Evolutionary conservation across 2,329 filamentous ascomycete species (phyloP), one percentile per base, ranked within the genome.

Genomic region (Didymella keratinophila): DNA sequence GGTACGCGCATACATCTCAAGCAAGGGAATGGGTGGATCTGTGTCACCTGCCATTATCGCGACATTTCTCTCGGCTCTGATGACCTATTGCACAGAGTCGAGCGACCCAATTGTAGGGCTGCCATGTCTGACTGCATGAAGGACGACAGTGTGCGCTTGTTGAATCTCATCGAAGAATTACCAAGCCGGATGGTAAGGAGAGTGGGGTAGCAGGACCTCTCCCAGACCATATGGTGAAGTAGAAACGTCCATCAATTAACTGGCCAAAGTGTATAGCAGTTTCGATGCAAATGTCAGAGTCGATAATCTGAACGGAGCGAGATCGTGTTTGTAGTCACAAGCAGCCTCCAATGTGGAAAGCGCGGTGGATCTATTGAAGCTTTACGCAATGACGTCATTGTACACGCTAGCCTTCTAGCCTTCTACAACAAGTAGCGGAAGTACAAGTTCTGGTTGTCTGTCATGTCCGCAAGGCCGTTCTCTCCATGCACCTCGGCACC

Each of bases 391-490:
- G 32, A 18, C 16, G 32, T 18, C 32, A 36, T 36, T 36, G n/a
- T 36, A 9, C n/a, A 16, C 16, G 32, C 14, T 36, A n/a, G 16
- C 7, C 2, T 25, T 8, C 39, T 56, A 67, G 42, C 16, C 11
- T 25, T 8, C 39, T 57, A 68, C 45, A 68, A 43, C n/a, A 68
- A 21, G 41, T 68, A 67, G 9, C 66, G 59, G 60, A 68, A 67
- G 51, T 66, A 68, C 25, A 68, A 48, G 23, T 68, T 68, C 47
- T 67, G 57, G 44, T 62, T 61, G 20, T 68, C 66, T 23, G 66
- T 68, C 64, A 67, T 68, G 12, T 68, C 66, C n/a, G 63, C 57
- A 10, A 68, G 55, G 36, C 66, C 66, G 14, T 68, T 68, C 52
- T 68, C 66, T 32, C 63, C 66, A 27, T 68, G 64, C 9, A 67